phyloP scores from a whole-genome alignment of 2,329 filamentous ascomycete species.

The Zymoseptoria pseudotritici region DNA sequence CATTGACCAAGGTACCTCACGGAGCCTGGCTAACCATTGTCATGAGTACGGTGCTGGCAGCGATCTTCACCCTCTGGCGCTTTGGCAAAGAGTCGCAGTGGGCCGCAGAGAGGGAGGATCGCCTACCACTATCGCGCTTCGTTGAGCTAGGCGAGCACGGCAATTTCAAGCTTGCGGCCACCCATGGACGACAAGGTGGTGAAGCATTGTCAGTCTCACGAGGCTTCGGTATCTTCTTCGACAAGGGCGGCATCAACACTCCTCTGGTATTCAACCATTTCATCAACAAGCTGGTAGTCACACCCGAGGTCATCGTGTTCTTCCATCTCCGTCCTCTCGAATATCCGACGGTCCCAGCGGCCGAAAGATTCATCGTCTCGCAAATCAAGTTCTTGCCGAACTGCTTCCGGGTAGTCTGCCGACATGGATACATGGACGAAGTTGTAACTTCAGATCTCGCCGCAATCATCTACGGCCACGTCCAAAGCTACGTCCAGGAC shows the following conservation, averaged over 20 bases:
- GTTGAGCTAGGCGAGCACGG: slow-evolving; percentile 31
- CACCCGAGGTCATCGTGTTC: slow-evolving; percentile 63
- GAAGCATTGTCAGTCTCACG: slow-evolving; percentile 34
- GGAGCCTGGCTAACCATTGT: slow-evolving; percentile 73
- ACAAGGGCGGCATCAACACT: slow-evolving; percentile 61
- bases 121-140: slow-evolving; percentile 44
- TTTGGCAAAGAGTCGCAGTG: slow-evolving; percentile 75
- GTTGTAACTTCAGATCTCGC: slow-evolving; percentile 60
- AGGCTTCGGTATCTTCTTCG: slow-evolving; percentile 68
- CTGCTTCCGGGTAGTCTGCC: slow-evolving; percentile 61
- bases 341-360: slow-evolving; percentile 45
- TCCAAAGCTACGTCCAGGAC: slow-evolving; percentile 24
- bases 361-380: slow-evolving; percentile 43
- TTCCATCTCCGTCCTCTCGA: slow-evolving; percentile 63
- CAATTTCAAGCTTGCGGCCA: slow-evolving; percentile 11
- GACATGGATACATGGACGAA: slow-evolving; percentile 67
- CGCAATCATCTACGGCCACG: slow-evolving; percentile 51
- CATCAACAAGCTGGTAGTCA: slow-evolving; percentile 59
- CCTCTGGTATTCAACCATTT: slow-evolving; percentile 67
- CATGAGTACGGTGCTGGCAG: slow-evolving; percentile 54
- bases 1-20: slow-evolving; percentile 64
- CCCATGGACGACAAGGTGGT: slow-evolving; percentile 22
- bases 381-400: slow-evolving; percentile 45
- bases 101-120: slow-evolving; percentile 59
- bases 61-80: slow-evolving; percentile 66